Evolutionary conservation across 139 green algal species (phyloP).

Genomic region (Gonium pectorale): DNA sequence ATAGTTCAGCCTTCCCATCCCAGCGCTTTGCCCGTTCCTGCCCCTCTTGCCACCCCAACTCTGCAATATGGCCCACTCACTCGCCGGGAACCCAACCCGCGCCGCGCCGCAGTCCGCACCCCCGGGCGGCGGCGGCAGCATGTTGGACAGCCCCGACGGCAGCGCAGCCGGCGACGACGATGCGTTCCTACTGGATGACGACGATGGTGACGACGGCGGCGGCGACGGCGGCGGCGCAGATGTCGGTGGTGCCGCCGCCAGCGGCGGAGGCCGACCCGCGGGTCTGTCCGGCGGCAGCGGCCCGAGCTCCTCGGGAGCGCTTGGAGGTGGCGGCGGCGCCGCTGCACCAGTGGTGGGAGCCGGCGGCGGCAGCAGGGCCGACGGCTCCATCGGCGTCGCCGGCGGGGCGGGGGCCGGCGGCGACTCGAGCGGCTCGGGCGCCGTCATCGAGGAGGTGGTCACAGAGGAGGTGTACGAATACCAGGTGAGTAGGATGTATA

Average conservation of each 20-base stretch:
- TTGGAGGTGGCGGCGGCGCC: background rate
- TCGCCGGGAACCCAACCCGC: background rate
- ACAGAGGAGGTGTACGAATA: conserved; percentile 71
- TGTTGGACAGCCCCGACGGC: conserved; percentile 14
- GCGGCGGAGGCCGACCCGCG: background rate
- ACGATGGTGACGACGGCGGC: background rate
- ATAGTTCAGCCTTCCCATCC: too few relatives aligned
- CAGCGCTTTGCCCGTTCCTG: too few relatives aligned
- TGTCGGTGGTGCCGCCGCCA: background rate
- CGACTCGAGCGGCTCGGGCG: background rate
- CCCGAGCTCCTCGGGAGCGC: background rate
- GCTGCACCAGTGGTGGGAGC: background rate
- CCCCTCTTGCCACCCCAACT: too few relatives aligned
- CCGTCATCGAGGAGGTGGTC: conserved; percentile 59
- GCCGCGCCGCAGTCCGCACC: background rate
- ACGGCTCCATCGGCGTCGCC: background rate
- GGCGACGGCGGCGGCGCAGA: background rate
- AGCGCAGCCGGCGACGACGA: background rate
- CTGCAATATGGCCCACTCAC: too few relatives aligned
- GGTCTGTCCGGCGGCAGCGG: background rate
- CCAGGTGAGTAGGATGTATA: conserved; percentile 56
- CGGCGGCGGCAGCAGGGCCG: background rate
- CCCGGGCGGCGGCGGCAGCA: background rate
- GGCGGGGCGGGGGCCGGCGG: background rate
- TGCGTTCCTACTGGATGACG: conserved; percentile 34